These are phyloP conservation scores for Nigrospora oryzae DNA, from an alignment of 2,329 filamentous ascomycete species.

Conservation along the genomic window DNA sequence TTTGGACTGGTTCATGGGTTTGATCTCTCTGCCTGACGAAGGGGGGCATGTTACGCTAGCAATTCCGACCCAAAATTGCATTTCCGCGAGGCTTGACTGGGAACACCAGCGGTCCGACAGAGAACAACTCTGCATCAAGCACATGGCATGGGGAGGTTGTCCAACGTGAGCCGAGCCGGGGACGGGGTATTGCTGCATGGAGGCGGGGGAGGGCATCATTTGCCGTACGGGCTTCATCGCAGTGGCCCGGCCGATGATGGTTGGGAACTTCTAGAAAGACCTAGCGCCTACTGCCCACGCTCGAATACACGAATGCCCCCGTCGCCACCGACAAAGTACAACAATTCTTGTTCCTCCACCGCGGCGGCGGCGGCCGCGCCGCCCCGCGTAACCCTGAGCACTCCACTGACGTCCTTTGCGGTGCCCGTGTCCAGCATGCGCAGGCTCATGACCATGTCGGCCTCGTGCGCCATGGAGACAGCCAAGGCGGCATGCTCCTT, in stretches of 20 bases:
- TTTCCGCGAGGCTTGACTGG: conserved; percentile 4
- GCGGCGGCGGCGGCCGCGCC: conserved; percentile 16
- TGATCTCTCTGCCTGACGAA: conserved; percentile 13
- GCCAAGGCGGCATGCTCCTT: conserved; percentile 63
- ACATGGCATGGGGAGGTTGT: too few species aligned
- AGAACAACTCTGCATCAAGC: too few species aligned
- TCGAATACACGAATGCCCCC: conserved; percentile 78
- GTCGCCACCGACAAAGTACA: conserved; percentile 77
- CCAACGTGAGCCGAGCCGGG: too few species aligned
- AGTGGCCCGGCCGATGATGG: too few species aligned
- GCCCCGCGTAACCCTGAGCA: conserved; percentile 65
- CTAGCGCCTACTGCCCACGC: conserved; percentile 50
- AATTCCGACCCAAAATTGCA: conserved; percentile 13
- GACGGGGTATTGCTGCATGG: too few species aligned
- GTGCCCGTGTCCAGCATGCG: conserved; percentile 76
- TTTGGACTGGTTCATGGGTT: conserved; percentile 24
- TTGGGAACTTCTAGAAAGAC: too few species aligned
- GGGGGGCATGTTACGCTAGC: conserved; percentile 20
- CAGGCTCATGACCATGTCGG: conserved; percentile 62
- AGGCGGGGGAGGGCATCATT: too few species aligned
- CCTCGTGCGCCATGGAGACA: conserved; percentile 65
- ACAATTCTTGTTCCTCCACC: conserved; percentile 57
- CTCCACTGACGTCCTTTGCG: conserved; percentile 86
- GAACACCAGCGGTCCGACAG: too few species aligned
- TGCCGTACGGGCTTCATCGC: too few species aligned